These are phyloP conservation scores for Pinus taeda DNA, from an alignment of 75 land plant species.

Conservation along the genomic window DNA sequence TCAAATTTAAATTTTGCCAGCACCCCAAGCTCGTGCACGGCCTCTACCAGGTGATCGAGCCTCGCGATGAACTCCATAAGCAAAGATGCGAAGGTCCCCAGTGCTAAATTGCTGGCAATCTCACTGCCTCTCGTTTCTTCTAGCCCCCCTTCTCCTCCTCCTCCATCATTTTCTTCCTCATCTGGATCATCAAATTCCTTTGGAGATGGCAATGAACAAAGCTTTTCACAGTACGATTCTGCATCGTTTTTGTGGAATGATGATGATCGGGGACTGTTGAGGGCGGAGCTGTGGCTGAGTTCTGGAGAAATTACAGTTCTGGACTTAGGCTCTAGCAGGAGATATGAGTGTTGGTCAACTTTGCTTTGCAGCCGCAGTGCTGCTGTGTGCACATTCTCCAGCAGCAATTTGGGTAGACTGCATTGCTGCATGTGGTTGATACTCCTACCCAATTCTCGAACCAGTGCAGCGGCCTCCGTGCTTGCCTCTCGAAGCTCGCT, in stretches of 20 bases:
- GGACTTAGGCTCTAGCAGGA: slow-evolving; percentile 15
- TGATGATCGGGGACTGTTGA: background rate
- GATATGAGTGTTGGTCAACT: slow-evolving; percentile 48
- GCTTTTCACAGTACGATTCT: slow-evolving; percentile 33
- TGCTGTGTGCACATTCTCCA: slow-evolving; percentile 43
- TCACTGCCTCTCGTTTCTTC: slow-evolving; percentile 28
- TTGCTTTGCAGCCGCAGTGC: slow-evolving; percentile 35
- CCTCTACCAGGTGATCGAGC: slow-evolving; percentile 65
- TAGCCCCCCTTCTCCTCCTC: slow-evolving; percentile 7
- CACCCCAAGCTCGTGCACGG: slow-evolving; percentile 51
- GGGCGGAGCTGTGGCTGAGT: background rate
- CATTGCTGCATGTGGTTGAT: slow-evolving; percentile 41
- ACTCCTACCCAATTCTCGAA: slow-evolving; percentile 44
- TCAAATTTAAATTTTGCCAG: slow-evolving; percentile 48
- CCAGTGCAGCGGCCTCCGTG: slow-evolving; percentile 44
- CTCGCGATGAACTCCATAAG: slow-evolving; percentile 60
- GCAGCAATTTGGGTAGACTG: slow-evolving; percentile 10
- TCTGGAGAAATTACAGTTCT: background rate
- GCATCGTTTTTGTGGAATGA: background rate
- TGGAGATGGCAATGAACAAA: slow-evolving; percentile 58
- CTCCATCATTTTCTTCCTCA: slow-evolving; percentile 18
- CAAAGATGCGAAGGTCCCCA: slow-evolving; percentile 60
- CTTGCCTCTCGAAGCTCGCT: slow-evolving; percentile 48
- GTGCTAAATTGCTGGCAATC: slow-evolving; percentile 48
- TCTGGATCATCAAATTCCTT: slow-evolving; percentile 21